These are phyloP conservation scores for Candida morakotiae DNA, from an alignment of 805 yeast genomes.

Conservation along the genomic window DNA sequence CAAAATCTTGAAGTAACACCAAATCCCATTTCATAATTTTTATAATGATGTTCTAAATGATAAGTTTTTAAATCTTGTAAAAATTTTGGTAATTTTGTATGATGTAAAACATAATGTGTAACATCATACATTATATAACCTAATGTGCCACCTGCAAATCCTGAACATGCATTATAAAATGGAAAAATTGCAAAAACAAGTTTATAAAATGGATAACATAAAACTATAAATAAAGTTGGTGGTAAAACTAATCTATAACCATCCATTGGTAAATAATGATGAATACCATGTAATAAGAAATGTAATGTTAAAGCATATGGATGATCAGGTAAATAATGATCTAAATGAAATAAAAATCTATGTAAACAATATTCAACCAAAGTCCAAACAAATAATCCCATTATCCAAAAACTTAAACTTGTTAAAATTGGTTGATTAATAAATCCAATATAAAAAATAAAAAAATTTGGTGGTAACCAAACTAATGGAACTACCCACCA, in stretches of 20 bases:
- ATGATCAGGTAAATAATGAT: constrained; percentile 78
- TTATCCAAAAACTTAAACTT: constrained; percentile 55
- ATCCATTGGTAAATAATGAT: constrained; percentile 98
- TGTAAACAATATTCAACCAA: constrained; percentile 84
- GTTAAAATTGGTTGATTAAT: constrained; percentile 40
- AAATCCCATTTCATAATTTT: constrained; percentile 93
- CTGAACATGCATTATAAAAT: constrained; percentile 79
- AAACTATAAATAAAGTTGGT: constrained; percentile 71
- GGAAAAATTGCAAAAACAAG: constrained; percentile 77
- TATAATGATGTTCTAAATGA: constrained; percentile 96
- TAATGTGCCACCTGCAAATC: constrained; percentile 92
- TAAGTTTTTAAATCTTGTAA: constrained; percentile 79
- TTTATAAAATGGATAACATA: constrained; percentile 78
- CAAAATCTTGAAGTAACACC: constrained; percentile 94
- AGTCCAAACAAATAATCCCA: constrained; percentile 94
- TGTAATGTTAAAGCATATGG: constrained; percentile 73
- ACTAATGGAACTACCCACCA: constrained; percentile 89
- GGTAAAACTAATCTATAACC: constrained; percentile 91
- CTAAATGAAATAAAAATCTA: constrained; percentile 91
- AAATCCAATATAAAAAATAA: constrained; percentile 57
- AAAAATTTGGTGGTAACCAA: constrained; percentile 83
- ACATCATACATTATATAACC: constrained; percentile 92
- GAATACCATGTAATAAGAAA: constrained; percentile 91
- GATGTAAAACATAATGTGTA: constrained; percentile 94
- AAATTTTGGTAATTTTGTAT: constrained; percentile 71